phyloP scores from a whole-genome alignment of 1,284 basidiomycete genomes.

The Rhizoctonia solani region DNA sequence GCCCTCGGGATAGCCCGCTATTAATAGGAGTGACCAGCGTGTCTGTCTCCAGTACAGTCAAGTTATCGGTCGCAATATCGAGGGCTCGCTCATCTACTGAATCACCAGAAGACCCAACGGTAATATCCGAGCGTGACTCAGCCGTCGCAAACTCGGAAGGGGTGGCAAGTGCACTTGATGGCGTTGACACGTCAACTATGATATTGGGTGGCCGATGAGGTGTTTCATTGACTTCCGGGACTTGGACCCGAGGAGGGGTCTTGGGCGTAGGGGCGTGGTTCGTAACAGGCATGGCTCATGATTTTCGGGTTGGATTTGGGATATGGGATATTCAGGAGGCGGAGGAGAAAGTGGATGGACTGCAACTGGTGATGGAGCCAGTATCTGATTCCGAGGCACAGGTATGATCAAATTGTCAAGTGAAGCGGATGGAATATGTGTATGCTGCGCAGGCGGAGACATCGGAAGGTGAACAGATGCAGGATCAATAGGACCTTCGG shows the following conservation, averaged over 20 bases:
- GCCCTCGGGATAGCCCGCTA: neutral
- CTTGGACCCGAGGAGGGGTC: neutral
- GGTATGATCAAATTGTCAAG: neutral
- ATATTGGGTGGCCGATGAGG: slow-evolving; percentile 13
- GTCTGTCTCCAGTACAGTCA: neutral
- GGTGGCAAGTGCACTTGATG: slow-evolving; percentile 20
- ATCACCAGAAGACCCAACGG: slow-evolving; percentile 7
- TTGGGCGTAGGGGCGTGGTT: neutral
- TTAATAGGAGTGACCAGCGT: slow-evolving; percentile 1
- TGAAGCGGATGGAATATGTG: neutral
- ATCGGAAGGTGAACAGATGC: slow-evolving; percentile 21
- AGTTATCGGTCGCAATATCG: neutral
- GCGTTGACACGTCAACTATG: slow-evolving; percentile 26
- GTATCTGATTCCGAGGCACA: slow-evolving; percentile 2
- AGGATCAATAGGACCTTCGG: slow-evolving; percentile 9
- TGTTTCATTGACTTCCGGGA: neutral
- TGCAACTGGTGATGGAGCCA: slow-evolving; percentile 45
- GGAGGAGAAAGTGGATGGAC: slow-evolving; percentile 47
- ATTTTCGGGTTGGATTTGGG: neutral
- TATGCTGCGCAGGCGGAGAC: slow-evolving; percentile 7
- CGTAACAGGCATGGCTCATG: neutral
- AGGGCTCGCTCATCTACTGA: slow-evolving; percentile 1
- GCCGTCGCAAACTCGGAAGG: slow-evolving; percentile 32
- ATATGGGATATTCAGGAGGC: slow-evolving; percentile 36
- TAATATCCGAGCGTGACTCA: slow-evolving; percentile 31